phyloP scores from a whole-genome alignment of 2,329 filamentous ascomycete species.

The Claviceps paspali region DNA sequence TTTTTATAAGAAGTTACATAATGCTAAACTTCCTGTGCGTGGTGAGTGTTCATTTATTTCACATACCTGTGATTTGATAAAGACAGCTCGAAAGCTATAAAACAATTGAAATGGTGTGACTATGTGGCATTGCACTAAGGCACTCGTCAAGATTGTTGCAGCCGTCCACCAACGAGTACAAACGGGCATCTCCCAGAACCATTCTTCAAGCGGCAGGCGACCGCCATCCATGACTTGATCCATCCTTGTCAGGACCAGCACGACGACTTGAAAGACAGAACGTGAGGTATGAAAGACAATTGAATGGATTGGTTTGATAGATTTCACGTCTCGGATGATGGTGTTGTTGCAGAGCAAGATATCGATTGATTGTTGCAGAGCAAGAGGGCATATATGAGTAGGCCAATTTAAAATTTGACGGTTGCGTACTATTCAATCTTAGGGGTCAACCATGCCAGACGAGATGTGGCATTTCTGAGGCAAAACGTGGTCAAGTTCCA shows the following conservation, averaged over 20 bases:
- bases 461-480: too few relatives aligned
- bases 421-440: background rate
- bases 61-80: constrained; percentile 75
- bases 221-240: constrained; percentile 46
- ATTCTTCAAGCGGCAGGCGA: constrained; percentile 74
- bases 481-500: too few relatives aligned
- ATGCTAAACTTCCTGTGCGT: constrained; percentile 1
- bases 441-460: too few relatives aligned
- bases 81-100: constrained; percentile 88
- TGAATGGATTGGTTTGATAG: background rate
- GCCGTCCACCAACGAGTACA: constrained; percentile 97
- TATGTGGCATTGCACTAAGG: constrained; percentile 84
- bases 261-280: background rate
- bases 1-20: background rate
- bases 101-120: constrained; percentile 91
- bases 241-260: constrained; percentile 20
- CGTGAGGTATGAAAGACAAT: background rate
- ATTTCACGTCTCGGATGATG: too few relatives aligned
- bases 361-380: background rate
- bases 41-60: background rate
- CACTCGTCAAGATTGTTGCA: constrained; percentile 73
- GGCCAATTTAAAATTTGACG: background rate
- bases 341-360: background rate
- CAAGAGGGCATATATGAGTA: background rate
- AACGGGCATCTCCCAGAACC: constrained; percentile 98